Evolutionary conservation across 2,329 filamentous ascomycete species (phyloP), one percentile per base, ranked within the genome.

Genomic region (Penicillium corylophilum): DNA sequence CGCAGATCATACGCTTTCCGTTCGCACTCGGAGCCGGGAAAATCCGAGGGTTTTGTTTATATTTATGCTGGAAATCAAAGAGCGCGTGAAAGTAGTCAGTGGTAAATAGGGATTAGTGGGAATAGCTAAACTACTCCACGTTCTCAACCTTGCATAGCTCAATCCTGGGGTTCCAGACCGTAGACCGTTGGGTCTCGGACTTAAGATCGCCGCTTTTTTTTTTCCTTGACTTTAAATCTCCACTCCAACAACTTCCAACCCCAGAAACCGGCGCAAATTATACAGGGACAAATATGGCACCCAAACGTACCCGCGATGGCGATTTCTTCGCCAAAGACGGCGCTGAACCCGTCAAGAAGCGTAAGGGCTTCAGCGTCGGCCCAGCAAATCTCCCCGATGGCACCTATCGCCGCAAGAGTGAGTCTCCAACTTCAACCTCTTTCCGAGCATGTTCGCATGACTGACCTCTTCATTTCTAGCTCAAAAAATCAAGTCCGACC

Each of bases 331-430:
- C 57, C 5, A 46, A 49, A 52, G 48, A 58, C 9, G 35, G 35
- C 9, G 9, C 35, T 38, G 35, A 38, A 38, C 51, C 60, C 20
- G 76, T 59, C 39, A 80, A 82, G 65, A 82, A 80, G 56, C 81
- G 76, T 59, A 87, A 88, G 62, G 90, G 89, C 45, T 96, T 97
- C 76, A 82, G 82, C 36, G 88, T 96, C 50, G 93, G 92, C 0
- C 92, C 93, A 26, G 88, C 88, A 33, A 95, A 96, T 70, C 79
- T 97, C 23, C 93, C 93, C 36, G 92, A 96, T 70, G 92, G 93
- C 49, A 87, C 87, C 20, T 90, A 94, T 81, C 84, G 84, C 65
- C 86, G 93, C 64, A 96, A 96, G 78, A 80, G 84, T 85, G 53
- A 53, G 57, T 48, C 39, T 38, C 20, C 15, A 2, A 2, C 10